Evolutionary conservation across 2,329 filamentous ascomycete genomes (phyloP), one percentile per base, ranked within the genome.

Genomic region (Lachnum nothofagi): DNA sequence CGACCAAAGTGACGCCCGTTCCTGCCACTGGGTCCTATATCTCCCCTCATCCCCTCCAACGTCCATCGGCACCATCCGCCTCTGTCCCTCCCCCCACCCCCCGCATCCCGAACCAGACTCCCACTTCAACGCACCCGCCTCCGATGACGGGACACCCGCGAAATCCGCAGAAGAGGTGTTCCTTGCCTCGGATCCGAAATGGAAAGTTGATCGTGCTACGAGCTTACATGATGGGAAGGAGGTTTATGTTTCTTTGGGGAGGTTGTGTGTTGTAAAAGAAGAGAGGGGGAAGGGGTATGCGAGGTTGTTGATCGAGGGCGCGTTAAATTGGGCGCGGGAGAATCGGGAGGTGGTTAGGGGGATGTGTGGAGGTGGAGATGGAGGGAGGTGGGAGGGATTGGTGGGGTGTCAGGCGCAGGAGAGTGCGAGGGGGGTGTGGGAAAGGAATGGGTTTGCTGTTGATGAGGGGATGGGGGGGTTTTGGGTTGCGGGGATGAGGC

Each of bases 1-100:
- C 56, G 91, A 96, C 70, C 70, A 75, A 1, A 89, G 96, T 64
- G 91, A 97, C 66, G 58, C 76, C 1, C 79, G 87, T 29, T 84
- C 82, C 58, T 91, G 84, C 70, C 90, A 96, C 68, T 95, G 88
- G 86, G 84, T 95, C 52, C n/a, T n/a, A n/a, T 12, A 48, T 48
- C 8, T 16, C 19, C 17, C 10, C 4, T 7, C 20, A 12, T 23
- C 2, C 20, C 31, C 25, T 37, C 29, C 48, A 1, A 16, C 48
- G 12, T 61, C 61, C 5, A 61, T 63, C 25, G 62, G 61, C 19
- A 63, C 60, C 3, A 61, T 64, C 24, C 42, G 75, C 81, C 31
- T 95, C 88, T 68, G 81, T 77, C 53, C 82, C 73, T 44, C 76
- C 73, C 53, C 72, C 63, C 54, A 71, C 64, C 22, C 67, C 8